A percentile compares a stretch with the other conserved stretches of the same genome.
phyloP scores from a whole-genome alignment of 768 basidiomycete genomes.

The Lentinus brumalis region DNA sequence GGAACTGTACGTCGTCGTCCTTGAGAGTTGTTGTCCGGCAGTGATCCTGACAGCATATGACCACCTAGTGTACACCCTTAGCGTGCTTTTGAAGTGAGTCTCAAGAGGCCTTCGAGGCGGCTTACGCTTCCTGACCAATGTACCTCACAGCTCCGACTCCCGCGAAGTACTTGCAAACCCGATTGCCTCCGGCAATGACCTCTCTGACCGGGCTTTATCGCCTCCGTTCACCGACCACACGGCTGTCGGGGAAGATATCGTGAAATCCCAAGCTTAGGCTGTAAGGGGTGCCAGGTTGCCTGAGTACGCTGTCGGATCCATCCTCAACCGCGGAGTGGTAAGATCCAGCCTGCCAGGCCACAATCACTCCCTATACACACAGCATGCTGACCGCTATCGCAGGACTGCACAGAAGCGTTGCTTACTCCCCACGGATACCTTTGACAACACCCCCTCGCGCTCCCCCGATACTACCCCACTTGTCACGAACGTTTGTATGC shows the following conservation, averaged over 20 bases:
- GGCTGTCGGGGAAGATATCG: slow-evolving; percentile 2
- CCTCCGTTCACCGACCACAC: slow-evolving; percentile 6
- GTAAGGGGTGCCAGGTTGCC: too few species aligned
- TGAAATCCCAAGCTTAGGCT: background rate
- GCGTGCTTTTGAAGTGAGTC: slow-evolving; percentile 14
- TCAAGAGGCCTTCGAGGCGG: background rate
- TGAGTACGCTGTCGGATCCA: too few species aligned
- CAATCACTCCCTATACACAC: too few species aligned
- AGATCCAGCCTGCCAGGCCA: too few species aligned
- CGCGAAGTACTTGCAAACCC: background rate
- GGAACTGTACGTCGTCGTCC: slow-evolving; percentile 7
- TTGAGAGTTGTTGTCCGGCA: too few species aligned
- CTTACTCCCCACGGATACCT: too few species aligned
- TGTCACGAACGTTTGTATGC: too few species aligned
- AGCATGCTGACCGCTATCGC: too few species aligned
- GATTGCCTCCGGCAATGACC: background rate
- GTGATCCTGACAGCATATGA: background rate
- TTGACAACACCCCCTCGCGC: too few species aligned
- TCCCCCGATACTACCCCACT: too few species aligned
- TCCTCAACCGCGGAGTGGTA: too few species aligned
- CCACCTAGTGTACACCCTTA: slow-evolving; percentile 14
- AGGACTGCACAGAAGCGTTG: too few species aligned
- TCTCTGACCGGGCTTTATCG: slow-evolving; percentile 3
- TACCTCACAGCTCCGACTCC: background rate
- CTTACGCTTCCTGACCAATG: background rate